Percentiles rank a stretch among this genome's conserved stretches.
Evolutionary conservation across 768 basidiomycete species (phyloP).

Genomic region (Termitomyces heimii): DNA sequence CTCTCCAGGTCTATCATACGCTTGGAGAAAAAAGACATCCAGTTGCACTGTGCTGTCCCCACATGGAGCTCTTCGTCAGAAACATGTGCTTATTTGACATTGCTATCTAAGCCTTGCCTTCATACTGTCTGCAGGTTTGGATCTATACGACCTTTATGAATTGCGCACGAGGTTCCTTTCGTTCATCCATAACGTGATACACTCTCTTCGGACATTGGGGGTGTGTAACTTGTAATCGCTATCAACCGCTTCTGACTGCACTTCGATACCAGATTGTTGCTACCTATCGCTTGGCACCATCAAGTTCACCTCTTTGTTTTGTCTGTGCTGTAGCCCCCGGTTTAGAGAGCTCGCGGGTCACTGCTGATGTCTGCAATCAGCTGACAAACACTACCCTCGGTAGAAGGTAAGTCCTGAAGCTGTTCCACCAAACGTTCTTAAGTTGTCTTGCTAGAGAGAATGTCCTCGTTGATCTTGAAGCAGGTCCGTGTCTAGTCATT

Average conservation of each 20-base stretch:
- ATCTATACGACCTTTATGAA: conserved; percentile 66
- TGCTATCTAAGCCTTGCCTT: background rate
- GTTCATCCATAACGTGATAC: conserved; percentile 60
- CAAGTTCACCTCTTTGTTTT: conserved; percentile 53
- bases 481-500: conserved; percentile 51
- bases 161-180: conserved; percentile 54
- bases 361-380: conserved; percentile 35
- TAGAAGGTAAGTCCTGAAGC: conserved; percentile 26
- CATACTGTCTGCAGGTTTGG: conserved; percentile 34
- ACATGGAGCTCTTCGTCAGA: conserved; percentile 58
- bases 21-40: conserved; percentile 41
- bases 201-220: conserved; percentile 53
- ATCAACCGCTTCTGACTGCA: background rate
- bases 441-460: conserved; percentile 2
- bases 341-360: conserved; percentile 33
- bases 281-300: conserved; percentile 58
- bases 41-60: conserved; percentile 61
- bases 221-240: conserved; percentile 30
- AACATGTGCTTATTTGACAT: conserved; percentile 39
- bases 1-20: conserved; percentile 38
- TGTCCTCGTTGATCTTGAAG: conserved; percentile 40
- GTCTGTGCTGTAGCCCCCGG: conserved; percentile 47
- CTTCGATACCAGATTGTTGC: conserved; percentile 42
- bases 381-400: conserved; percentile 38
- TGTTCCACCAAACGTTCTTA: background rate